A percentile compares a stretch with the other conserved stretches of the same genome.
These are phyloP conservation scores for Harringtonia lauricola DNA, from an alignment of 2,329 filamentous ascomycete genomes.

Conservation along the genomic window DNA sequence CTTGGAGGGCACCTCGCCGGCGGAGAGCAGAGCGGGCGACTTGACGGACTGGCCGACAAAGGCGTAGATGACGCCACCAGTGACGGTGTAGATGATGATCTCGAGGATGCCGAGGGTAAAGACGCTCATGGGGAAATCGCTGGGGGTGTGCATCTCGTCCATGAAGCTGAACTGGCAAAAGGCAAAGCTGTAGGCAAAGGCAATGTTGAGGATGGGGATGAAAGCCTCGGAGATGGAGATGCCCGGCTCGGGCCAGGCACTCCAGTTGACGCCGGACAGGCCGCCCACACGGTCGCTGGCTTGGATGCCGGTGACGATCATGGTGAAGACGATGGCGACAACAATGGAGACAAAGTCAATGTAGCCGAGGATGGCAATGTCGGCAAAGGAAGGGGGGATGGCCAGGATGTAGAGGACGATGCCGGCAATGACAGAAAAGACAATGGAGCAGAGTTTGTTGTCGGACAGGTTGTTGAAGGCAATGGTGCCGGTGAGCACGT, in stretches of 20 bases:
- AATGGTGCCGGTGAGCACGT: conserved; percentile 59
- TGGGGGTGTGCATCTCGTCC: conserved; percentile 40
- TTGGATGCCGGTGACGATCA: conserved; percentile 3
- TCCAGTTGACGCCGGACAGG: conserved; percentile 17
- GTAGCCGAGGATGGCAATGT: conserved; percentile 37
- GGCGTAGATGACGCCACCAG: conserved; percentile 3
- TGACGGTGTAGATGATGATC: conserved; percentile 6
- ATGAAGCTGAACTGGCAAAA: conserved; percentile 42
- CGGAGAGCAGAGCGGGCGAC: conserved; percentile 58
- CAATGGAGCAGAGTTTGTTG: conserved; percentile 35
- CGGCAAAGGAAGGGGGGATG: conserved; percentile 35
- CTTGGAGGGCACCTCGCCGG: conserved; percentile 46
- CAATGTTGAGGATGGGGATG: conserved; percentile 54
- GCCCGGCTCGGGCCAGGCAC: conserved; percentile 28
- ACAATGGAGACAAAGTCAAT: conserved; percentile 39
- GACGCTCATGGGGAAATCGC: conserved; percentile 42
- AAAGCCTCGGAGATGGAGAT: conserved; percentile 44
- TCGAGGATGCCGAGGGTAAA: conserved; percentile 44
- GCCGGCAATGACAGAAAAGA: conserved; percentile 33
- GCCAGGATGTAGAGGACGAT: conserved; percentile 33
- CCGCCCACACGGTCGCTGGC: conserved; percentile 36
- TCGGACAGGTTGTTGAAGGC: conserved; percentile 55
- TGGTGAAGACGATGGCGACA: conserved; percentile 3
- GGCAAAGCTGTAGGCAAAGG: conserved; percentile 55
- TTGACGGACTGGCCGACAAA: conserved; percentile 41